phyloP scores from a whole-genome alignment of 352 stramenopile species.

The Thraustochytrium striatum region DNA sequence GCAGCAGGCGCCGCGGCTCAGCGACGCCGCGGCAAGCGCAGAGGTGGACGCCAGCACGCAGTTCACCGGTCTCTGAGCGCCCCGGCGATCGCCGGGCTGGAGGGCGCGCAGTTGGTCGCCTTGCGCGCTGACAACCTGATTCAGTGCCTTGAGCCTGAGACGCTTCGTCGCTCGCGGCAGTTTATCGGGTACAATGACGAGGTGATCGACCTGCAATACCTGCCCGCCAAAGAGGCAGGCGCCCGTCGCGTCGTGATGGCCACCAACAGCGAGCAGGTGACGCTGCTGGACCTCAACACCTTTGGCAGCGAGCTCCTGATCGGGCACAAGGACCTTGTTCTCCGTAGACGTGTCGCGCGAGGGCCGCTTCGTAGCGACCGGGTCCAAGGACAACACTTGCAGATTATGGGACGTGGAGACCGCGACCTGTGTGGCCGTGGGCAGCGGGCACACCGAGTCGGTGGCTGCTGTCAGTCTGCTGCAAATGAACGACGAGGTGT shows the following conservation, averaged over 20 bases:
- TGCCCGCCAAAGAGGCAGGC: too few relatives aligned
- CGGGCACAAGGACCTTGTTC: conserved; percentile 76
- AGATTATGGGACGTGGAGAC: conserved; percentile 67
- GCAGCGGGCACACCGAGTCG: conserved; percentile 69
- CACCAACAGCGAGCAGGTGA: conserved; percentile 68
- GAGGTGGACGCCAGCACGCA: too few relatives aligned
- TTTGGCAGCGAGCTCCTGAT: conserved; percentile 70
- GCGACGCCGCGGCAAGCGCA: not conserved
- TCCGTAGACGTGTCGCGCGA: conserved; percentile 68
- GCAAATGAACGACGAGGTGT: conserved; percentile 64
- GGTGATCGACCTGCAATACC: conserved; percentile 79
- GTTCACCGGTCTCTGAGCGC: conserved; percentile 5
- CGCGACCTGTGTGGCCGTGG: conserved; percentile 64
- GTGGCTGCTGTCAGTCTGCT: conserved; percentile 72
- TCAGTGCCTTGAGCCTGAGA: not conserved
- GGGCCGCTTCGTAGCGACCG: conserved; percentile 73
- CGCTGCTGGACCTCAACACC: conserved; percentile 62
- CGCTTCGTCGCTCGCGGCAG: conserved; percentile 45
- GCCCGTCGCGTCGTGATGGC: conserved; percentile 63
- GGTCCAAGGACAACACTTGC: conserved; percentile 74
- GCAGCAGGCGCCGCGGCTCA: not conserved
- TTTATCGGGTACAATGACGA: conserved; percentile 93
- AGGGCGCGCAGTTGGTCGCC: not conserved
- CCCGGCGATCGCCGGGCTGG: not conserved
- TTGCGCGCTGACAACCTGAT: conserved; percentile 29